These are phyloP conservation scores for Rhinocladiella mackenziei DNA, from an alignment of 2,329 filamentous ascomycete genomes.

Conservation along the genomic window DNA sequence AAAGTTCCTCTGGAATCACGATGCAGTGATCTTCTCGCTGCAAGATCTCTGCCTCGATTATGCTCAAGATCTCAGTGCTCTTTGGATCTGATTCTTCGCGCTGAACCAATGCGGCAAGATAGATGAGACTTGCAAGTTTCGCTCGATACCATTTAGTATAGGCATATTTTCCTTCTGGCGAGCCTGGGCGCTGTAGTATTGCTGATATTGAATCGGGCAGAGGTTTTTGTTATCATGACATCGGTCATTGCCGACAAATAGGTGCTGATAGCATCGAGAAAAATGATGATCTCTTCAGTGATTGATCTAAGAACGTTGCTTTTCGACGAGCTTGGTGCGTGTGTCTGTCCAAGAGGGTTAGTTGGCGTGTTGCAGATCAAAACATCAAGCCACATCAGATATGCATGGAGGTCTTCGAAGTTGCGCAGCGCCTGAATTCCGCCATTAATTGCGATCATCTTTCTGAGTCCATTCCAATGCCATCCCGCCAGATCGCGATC, in stretches of 20 bases:
- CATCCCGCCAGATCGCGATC: background rate
- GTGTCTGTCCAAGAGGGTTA: background rate
- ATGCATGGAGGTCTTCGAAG: background rate
- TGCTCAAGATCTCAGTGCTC: background rate
- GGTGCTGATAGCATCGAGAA: too few species aligned
- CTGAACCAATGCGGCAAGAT: background rate
- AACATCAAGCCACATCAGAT: background rate
- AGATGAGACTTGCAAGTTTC: background rate
- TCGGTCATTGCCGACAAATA: too few species aligned
- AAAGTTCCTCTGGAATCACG: slow-evolving; percentile 2
- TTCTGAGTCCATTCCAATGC: slow-evolving; percentile 2
- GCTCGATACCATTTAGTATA: background rate
- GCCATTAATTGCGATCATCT: background rate
- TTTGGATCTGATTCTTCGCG: background rate
- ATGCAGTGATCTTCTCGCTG: background rate
- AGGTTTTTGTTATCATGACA: too few species aligned
- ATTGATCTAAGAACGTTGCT: too few species aligned
- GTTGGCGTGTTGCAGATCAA: background rate
- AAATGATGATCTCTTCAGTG: too few species aligned
- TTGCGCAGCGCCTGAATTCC: background rate
- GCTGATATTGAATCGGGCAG: too few species aligned
- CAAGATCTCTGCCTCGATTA: slow-evolving; percentile 1
- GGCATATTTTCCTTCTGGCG: background rate
- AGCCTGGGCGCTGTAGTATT: background rate
- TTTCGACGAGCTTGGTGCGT: too few species aligned